Evolutionary conservation across 768 basidiomycete species (phyloP).

Genomic region (Imleria badia): DNA sequence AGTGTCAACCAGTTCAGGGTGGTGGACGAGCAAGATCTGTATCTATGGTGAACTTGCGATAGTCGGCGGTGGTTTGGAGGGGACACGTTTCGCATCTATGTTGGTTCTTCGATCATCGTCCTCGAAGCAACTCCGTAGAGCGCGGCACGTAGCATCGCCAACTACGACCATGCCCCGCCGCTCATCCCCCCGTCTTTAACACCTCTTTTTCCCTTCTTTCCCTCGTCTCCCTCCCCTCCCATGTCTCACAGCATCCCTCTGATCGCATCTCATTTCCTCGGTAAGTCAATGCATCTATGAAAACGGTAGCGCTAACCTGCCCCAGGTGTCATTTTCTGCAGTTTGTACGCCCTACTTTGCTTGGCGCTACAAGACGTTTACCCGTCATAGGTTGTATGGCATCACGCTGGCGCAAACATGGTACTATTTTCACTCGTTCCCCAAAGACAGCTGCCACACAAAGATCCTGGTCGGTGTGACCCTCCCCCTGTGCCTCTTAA

Average conservation of each 20-base stretch:
- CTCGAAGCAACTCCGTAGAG: constrained; percentile 32
- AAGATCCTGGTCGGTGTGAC: constrained; percentile 31
- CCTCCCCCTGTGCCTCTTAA: neutral
- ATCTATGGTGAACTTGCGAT: neutral
- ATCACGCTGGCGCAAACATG: constrained; percentile 36
- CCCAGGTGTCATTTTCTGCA: constrained; percentile 33
- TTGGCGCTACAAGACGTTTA: neutral
- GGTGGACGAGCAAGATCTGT: neutral
- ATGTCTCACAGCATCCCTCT: constrained; percentile 22
- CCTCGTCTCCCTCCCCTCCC: neutral
- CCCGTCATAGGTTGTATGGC: constrained; percentile 31
- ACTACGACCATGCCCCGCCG: constrained; percentile 6
- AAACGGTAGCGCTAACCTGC: constrained; percentile 1
- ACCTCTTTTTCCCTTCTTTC: neutral
- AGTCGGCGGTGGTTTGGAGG: neutral
- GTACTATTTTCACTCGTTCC: constrained; percentile 33
- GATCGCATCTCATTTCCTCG: constrained; percentile 31
- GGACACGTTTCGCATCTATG: constrained; percentile 6
- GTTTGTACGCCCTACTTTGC: constrained; percentile 23
- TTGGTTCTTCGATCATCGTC: constrained; percentile 31
- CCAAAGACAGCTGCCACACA: constrained; percentile 29
- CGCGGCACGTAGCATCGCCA: constrained; percentile 28
- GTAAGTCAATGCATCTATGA: constrained; percentile 3
- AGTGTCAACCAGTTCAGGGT: neutral
- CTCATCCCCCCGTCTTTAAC: constrained; percentile 8